Conservation (phyloP, 1,284 basidiomycete species). For the Cystobasidium slooffiae region DNA sequence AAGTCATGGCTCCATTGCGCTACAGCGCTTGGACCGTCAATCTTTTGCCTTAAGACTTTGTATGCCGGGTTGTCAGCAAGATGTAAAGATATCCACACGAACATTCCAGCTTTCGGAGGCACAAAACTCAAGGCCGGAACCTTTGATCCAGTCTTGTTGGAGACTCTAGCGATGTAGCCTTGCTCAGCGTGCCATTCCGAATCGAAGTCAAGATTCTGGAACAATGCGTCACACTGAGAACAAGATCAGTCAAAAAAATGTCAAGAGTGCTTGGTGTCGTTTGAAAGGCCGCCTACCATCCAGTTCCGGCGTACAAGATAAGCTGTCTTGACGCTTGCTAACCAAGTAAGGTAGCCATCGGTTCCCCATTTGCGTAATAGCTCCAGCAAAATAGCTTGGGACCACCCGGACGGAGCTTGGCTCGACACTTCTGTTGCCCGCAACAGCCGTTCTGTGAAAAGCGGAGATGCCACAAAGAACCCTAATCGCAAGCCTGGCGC, state of each 20-base stretch:
- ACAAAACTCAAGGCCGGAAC: slow-evolving; percentile 17
- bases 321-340: slow-evolving; percentile 65
- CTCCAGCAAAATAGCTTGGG: slow-evolving; percentile 67
- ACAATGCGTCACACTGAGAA: slow-evolving; percentile 20
- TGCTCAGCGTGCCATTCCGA: background rate
- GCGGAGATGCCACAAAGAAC: slow-evolving; percentile 23
- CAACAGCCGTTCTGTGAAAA: slow-evolving; percentile 66
- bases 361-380: slow-evolving; percentile 69
- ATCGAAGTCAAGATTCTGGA: slow-evolving; percentile 15
- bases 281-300: slow-evolving; percentile 18
- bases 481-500: slow-evolving; percentile 27
- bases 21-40: background rate
- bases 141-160: background rate
- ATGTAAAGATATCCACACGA: slow-evolving; percentile 42
- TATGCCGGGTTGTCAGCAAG: slow-evolving; percentile 1
- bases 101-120: slow-evolving; percentile 53
- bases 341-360: slow-evolving; percentile 76
- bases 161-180: background rate
- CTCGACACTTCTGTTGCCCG: slow-evolving; percentile 72
- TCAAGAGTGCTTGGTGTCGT: background rate
- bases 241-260: background rate
- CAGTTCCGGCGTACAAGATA: slow-evolving; percentile 57
- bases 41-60: background rate
- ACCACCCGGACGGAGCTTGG: slow-evolving; percentile 74
- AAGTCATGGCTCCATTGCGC: slow-evolving; percentile 16